These are phyloP conservation scores for Coelastrella sp. DNA, from an alignment of 139 green algal species.

Conservation along the genomic window DNA sequence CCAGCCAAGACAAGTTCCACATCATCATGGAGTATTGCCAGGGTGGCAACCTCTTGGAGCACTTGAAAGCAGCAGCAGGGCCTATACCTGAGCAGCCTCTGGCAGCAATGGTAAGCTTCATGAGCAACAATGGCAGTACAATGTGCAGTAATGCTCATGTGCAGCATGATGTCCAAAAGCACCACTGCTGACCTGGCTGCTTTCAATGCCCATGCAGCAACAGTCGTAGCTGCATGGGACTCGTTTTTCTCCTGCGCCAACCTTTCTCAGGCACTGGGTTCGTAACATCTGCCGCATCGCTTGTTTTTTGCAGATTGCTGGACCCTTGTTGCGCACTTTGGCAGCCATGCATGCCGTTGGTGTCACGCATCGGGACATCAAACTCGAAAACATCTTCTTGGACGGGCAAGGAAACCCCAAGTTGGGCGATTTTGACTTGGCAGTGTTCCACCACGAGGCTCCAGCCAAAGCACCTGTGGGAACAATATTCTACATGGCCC, in stretches of 20 bases:
- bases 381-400: constrained; percentile 68
- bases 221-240: background rate
- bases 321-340: constrained; percentile 48
- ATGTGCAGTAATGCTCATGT: no score
- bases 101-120: constrained; percentile 16
- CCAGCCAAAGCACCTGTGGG: constrained; percentile 75
- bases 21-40: constrained; percentile 83
- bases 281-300: no score
- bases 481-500: constrained; percentile 86
- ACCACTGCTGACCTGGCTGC: no score
- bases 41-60: constrained; percentile 74
- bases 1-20: constrained; percentile 40
- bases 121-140: background rate
- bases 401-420: constrained; percentile 51
- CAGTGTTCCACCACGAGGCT: constrained; percentile 64
- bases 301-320: constrained; percentile 53
- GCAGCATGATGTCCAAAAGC: no score
- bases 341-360: constrained; percentile 49
- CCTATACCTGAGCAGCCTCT: constrained; percentile 2
- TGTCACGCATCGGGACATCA: constrained; percentile 56
- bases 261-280: no score
- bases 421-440: constrained; percentile 60
- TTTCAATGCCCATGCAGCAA: no score
- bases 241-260: background rate
- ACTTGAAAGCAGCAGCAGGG: constrained; percentile 51